Base-by-base conservation (phyloP, 371 early-diverging fungal species). In the Conidiobolus incongruus region DNA sequence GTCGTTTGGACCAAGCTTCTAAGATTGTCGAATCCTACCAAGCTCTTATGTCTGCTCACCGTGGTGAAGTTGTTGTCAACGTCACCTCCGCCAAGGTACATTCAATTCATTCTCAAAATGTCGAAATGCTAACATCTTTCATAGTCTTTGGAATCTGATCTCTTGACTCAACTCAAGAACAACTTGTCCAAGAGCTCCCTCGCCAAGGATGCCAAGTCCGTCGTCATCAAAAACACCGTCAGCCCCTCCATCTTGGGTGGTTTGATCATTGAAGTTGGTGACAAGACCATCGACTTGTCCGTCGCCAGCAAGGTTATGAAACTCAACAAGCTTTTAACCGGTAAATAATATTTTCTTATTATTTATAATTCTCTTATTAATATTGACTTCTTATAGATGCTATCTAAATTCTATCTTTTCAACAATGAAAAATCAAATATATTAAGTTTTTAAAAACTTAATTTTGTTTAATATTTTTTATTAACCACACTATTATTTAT, bases 221-320 rank as follows among this genome's bases (percentile, higher is more conserved):
- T 49, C n/a, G 26, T 40, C 6, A 38, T 52, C 35, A 13, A 31
- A 4, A 52, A 52, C 21, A 44, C 74, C 75, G 67, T 84, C 62
- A 84, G 92, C 70, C 77, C 91, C 47, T 63, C 72, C 56, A 84
- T 95, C 57, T 63, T 93, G 43, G 96, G 96, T 56, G 96, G 96
- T 53, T 68, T 95, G 58, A 67, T 93, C 54, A 80, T 95, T 43
- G 94, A 93, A 61, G 66, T 92, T 57, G 94, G 96, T 52, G 96
- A 91, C 66, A 85, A 86, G 70, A 91, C 92, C 58, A 88, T 95
- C 56, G 96, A 95, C 62, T 72, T 95, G 65, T 90, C 93, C 31
- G 90, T 90, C 47, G 75, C 91, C 32, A 70, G 81, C 62, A 85
- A 82, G 65, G 64, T 95, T 58, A 76, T 80, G 67, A 93, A 91